phyloP scores from a whole-genome alignment of 2,329 filamentous ascomycete species.

The Juglanconis sp. region DNA sequence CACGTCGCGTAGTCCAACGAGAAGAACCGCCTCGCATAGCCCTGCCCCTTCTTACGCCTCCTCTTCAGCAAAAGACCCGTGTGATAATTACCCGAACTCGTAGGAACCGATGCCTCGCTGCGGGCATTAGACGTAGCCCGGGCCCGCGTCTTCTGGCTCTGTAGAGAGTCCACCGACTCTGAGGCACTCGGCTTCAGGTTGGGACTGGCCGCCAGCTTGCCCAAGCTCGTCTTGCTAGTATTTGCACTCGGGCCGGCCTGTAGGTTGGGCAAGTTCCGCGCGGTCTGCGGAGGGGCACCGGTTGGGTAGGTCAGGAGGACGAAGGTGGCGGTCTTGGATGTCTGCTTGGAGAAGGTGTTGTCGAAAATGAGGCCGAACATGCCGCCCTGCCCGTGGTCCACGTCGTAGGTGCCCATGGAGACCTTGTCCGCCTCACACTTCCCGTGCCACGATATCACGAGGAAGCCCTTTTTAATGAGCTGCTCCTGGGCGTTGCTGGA shows the following conservation, averaged over 20 bases:
- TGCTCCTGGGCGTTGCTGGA: constrained; percentile 59
- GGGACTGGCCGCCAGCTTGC: constrained; percentile 39
- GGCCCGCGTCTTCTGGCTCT: constrained; percentile 43
- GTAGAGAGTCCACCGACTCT: constrained; percentile 60
- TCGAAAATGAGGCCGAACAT: constrained; percentile 98
- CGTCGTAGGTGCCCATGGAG: constrained; percentile 83
- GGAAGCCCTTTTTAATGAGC: constrained; percentile 63
- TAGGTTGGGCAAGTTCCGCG: constrained; percentile 64
- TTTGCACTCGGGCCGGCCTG: constrained; percentile 38
- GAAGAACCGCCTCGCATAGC: constrained; percentile 90
- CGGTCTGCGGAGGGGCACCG: constrained; percentile 70
- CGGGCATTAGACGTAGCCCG: constrained; percentile 49
- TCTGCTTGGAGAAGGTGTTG: constrained; percentile 96
- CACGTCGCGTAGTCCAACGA: constrained; percentile 92
- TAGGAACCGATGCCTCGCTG: constrained; percentile 44
- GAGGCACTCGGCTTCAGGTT: constrained; percentile 42
- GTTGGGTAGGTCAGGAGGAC: constrained; percentile 93
- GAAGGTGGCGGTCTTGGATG: constrained; percentile 91
- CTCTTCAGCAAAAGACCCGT: constrained; percentile 86
- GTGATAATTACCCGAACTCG: constrained; percentile 59
- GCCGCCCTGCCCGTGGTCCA: constrained; percentile 69
- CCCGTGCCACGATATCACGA: constrained; percentile 78
- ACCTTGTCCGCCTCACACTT: constrained; percentile 97
- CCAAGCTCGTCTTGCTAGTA: constrained; percentile 51
- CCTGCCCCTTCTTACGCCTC: constrained; percentile 88